Percentiles rank a stretch among this genome's conserved stretches.
phyloP scores from a whole-genome alignment of 2,329 filamentous ascomycete genomes.

The Aspergillus floridensis region DNA sequence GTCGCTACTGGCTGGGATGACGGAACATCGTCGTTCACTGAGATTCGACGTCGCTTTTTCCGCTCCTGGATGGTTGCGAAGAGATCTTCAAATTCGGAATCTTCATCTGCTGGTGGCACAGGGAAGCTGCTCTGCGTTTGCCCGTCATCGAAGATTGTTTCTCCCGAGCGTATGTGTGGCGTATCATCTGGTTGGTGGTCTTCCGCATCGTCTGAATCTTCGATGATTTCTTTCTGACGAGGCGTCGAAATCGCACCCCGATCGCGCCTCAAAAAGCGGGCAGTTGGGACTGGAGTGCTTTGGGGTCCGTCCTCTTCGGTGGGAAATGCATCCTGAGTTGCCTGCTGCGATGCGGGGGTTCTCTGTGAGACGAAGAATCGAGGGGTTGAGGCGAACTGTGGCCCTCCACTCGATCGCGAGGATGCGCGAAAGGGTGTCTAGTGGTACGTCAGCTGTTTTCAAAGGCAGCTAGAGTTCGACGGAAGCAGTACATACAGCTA shows the following conservation, averaged over 20 bases:
- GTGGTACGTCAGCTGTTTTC: slow-evolving; percentile 2
- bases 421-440: slow-evolving; percentile 30
- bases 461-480: no score
- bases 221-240: slow-evolving; percentile 22
- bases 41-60: slow-evolving; percentile 35
- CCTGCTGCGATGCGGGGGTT: slow-evolving; percentile 9
- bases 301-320: slow-evolving; percentile 22
- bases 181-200: not conserved
- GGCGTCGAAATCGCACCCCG: not conserved
- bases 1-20: slow-evolving; percentile 4
- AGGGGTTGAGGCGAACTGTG: slow-evolving; percentile 35
- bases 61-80: slow-evolving; percentile 27
- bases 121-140: slow-evolving; percentile 19
- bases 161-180: not conserved
- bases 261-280: not conserved
- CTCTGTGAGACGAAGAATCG: slow-evolving; percentile 33
- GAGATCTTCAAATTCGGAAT: slow-evolving; percentile 30
- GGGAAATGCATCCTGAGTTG: slow-evolving; percentile 15
- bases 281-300: slow-evolving; percentile 12
- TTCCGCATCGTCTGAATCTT: slow-evolving; percentile 25
- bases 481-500: slow-evolving; percentile 10
- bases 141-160: slow-evolving; percentile 8
- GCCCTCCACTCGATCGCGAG: slow-evolving; percentile 25
- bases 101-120: slow-evolving; percentile 12
- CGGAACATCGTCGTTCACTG: slow-evolving; percentile 9